Evolutionary conservation across 1,284 basidiomycete genomes (phyloP).

Genomic region (Rhodotorula sp.): DNA sequence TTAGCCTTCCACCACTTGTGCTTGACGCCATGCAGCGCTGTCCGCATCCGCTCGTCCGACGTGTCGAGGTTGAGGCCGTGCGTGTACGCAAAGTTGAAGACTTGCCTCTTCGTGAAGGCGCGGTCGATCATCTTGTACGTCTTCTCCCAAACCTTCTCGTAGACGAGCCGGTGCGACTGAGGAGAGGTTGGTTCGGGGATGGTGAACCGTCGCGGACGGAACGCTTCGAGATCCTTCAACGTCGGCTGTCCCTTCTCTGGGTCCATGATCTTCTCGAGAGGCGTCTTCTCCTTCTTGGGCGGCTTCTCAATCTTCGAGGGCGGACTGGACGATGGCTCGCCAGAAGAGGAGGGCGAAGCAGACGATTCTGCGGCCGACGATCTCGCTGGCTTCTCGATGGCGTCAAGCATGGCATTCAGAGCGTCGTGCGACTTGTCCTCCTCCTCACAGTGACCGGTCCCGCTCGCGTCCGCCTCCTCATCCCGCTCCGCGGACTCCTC

Average conservation of each 20-base stretch:
- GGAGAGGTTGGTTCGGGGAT: slow-evolving; percentile 24
- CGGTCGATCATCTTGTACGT: not conserved
- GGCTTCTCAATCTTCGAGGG: too few species aligned
- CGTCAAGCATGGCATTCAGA: slow-evolving; percentile 22
- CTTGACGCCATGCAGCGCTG: slow-evolving; percentile 15
- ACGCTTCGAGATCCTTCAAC: slow-evolving; percentile 15
- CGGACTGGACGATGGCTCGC: not conserved
- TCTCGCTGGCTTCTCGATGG: slow-evolving; percentile 42
- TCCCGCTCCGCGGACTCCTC: not conserved
- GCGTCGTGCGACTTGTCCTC: not conserved
- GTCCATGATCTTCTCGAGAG: slow-evolving; percentile 2
- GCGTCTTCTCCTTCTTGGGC: not conserved
- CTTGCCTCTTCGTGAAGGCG: slow-evolving; percentile 31
- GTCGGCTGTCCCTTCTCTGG: slow-evolving; percentile 7
- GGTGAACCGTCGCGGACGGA: slow-evolving; percentile 17
- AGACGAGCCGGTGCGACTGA: slow-evolving; percentile 27
- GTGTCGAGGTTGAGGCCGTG: slow-evolving; percentile 13
- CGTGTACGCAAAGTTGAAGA: not conserved
- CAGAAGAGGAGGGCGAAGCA: not conserved
- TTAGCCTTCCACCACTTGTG: slow-evolving; percentile 24
- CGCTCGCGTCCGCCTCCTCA: not conserved
- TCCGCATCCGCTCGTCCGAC: slow-evolving; percentile 4
- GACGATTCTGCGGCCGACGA: slow-evolving; percentile 3
- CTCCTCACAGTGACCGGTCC: not conserved
- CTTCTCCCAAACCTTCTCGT: slow-evolving; percentile 11